These are phyloP conservation scores for Oxytropis ochrocephala DNA, from an alignment of 306 rosid species.

Conservation along the genomic window DNA sequence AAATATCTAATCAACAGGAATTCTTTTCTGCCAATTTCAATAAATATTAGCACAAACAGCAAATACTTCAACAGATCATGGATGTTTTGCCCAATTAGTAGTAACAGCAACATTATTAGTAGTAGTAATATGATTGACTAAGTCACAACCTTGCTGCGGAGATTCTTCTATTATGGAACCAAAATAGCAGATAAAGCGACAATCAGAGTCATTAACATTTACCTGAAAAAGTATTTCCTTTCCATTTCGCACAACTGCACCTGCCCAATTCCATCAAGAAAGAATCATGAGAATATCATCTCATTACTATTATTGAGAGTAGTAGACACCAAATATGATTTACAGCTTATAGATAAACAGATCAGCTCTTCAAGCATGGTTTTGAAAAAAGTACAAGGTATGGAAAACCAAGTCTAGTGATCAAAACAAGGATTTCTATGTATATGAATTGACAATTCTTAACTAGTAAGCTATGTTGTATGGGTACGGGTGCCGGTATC, in stretches of 20 bases:
- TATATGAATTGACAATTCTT: not conserved
- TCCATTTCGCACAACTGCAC: slow-evolving; percentile 53
- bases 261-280: slow-evolving; percentile 30
- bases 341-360: not conserved
- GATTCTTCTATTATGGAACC: not conserved
- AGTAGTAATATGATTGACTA: not conserved
- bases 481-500: too few species aligned
- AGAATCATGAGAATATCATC: not conserved
- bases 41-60: not conserved
- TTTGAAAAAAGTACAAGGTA: not conserved
- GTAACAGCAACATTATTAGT: not conserved
- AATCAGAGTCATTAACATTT: slow-evolving; percentile 9
- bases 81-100: not conserved
- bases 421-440: not conserved
- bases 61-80: not conserved
- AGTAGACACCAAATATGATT: not conserved
- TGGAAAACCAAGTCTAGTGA: not conserved
- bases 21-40: too few species aligned
- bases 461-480: not conserved
- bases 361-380: not conserved
- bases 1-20: too few species aligned
- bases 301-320: not conserved
- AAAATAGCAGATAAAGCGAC: not conserved
- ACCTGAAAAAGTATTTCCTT: slow-evolving; percentile 86
- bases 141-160: not conserved